Percentiles rank a stretch among this genome's conserved stretches.
Evolutionary conservation across 2,329 filamentous ascomycete genomes (phyloP).

Genomic region (Cyclaneusma minus): DNA sequence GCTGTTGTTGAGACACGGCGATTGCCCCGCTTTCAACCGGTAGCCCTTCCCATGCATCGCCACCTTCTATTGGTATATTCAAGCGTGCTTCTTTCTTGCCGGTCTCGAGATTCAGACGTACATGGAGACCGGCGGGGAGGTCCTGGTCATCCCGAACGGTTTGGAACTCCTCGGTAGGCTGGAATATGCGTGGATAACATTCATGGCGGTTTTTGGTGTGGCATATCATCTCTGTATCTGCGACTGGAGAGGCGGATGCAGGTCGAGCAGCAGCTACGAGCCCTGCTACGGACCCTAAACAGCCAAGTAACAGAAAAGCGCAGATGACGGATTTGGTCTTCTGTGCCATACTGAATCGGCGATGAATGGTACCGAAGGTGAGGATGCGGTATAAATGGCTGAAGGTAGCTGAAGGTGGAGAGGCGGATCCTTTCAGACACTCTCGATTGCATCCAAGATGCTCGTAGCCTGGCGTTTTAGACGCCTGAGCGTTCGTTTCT

Average conservation of each 20-base stretch:
- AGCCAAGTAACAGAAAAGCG: neutral
- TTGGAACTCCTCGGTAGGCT: conserved; percentile 50
- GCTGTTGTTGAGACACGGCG: conserved; percentile 29
- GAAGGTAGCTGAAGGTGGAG: neutral
- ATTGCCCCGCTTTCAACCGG: conserved; percentile 36
- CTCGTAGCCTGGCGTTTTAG: conserved; percentile 13
- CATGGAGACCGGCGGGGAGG: conserved; percentile 47
- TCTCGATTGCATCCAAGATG: conserved; percentile 13
- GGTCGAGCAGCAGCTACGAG: conserved; percentile 10
- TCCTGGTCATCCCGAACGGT: conserved; percentile 47
- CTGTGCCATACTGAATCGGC: too few species aligned
- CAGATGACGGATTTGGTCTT: too few species aligned
- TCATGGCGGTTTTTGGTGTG: conserved; percentile 41
- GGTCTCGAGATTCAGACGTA: conserved; percentile 48
- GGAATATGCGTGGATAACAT: conserved; percentile 51
- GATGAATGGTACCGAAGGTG: conserved; percentile 1
- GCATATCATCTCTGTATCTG: conserved; percentile 44
- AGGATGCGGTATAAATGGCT: conserved; percentile 1
- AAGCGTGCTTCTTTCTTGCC: conserved; percentile 51
- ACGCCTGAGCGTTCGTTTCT: conserved; percentile 13
- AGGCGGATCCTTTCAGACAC: neutral
- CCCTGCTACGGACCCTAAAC: conserved; percentile 8
- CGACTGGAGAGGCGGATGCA: conserved; percentile 8
- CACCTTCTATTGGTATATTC: conserved; percentile 34
- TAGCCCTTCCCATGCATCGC: conserved; percentile 30